Evolutionary conservation across 148 eudicot species (phyloP).

Genomic region (Rhododendron ferrugineum): DNA sequence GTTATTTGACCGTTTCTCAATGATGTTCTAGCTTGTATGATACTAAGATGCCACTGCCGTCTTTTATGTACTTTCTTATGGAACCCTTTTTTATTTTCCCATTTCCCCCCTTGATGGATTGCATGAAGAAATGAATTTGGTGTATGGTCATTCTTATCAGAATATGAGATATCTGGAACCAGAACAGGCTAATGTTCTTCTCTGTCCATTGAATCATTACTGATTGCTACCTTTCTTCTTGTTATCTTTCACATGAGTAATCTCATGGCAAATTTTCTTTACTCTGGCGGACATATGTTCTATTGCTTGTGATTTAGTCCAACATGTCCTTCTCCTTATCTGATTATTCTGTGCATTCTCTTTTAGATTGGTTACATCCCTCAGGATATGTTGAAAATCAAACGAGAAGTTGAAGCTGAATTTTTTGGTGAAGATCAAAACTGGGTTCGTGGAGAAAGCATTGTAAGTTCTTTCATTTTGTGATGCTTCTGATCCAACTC

Average conservation of each 20-base stretch:
- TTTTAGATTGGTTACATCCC: slow-evolving; percentile 45
- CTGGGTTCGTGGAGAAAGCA: slow-evolving; percentile 72
- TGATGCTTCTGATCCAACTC: no score
- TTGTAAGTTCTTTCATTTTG: slow-evolving; percentile 30
- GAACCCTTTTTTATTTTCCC: background rate
- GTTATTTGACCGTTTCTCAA: background rate
- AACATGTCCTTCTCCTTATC: no score
- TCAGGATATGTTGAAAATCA: slow-evolving; percentile 60
- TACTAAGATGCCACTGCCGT: background rate
- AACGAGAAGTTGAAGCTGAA: slow-evolving; percentile 72
- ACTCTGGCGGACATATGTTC: no score
- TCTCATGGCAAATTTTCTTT: background rate
- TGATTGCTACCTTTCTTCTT: background rate
- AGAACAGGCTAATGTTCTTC: background rate
- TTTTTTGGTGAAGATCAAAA: slow-evolving; percentile 61
- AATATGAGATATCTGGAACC: background rate
- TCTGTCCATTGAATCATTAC: background rate
- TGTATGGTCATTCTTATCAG: background rate
- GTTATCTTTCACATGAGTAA: background rate
- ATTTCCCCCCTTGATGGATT: background rate
- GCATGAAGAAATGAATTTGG: background rate
- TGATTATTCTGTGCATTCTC: background rate
- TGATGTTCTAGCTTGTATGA: background rate
- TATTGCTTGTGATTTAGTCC: no score
- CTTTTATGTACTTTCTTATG: background rate